Evolutionary conservation across 2,329 filamentous ascomycete species (phyloP), one percentile per base, ranked within the genome.

Genomic region (Emmonsia crescens): DNA sequence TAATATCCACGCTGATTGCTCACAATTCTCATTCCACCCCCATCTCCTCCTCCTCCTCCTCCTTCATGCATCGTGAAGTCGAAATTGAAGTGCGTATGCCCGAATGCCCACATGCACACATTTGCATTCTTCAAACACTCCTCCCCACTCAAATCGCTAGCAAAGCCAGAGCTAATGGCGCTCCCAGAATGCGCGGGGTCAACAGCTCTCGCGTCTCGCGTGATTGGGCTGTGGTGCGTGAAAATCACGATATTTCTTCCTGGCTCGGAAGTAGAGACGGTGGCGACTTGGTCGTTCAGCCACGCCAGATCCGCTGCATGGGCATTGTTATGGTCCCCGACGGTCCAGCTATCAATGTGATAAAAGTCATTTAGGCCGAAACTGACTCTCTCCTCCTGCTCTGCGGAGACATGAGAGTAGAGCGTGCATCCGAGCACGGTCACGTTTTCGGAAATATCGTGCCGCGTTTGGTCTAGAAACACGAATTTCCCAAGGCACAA

Each of bases 281-380:
- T 57, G 14, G 66, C 63, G 27, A 77, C 69, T 60, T 77, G 69
- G n/a, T 62, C 55, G 64, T 78, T 77, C 2, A 78, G 66, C 75
- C 75, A 78, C 16, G 57, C 59, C 2, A 76, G 65, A 57, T 78
- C 75, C 38, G 65, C 65, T 31, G 68, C 61, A 40, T 76, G 73
- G 2, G 70, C 69, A 5, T 63, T 64, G 33, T 64, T 66, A 62
- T 77, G 74, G 12, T 62, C 64, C 27, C 70, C 68, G 4, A 76
- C 67, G 1, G 68, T 68, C 73, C 74, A 77, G 56, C 72, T 64
- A 0, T 67, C 54, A n/a, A 75, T 82, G 0, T 76, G 66, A 64
- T 76, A 80, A 64, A 84, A 85, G 70, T 84, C 81, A 52, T 81
- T 80, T 9, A 84, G 65, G 0, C 77, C 73, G 42, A 75, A 67